Evolutionary conservation across 2,329 filamentous ascomycete species (phyloP).

Genomic region (Verticillium klebahnii): DNA sequence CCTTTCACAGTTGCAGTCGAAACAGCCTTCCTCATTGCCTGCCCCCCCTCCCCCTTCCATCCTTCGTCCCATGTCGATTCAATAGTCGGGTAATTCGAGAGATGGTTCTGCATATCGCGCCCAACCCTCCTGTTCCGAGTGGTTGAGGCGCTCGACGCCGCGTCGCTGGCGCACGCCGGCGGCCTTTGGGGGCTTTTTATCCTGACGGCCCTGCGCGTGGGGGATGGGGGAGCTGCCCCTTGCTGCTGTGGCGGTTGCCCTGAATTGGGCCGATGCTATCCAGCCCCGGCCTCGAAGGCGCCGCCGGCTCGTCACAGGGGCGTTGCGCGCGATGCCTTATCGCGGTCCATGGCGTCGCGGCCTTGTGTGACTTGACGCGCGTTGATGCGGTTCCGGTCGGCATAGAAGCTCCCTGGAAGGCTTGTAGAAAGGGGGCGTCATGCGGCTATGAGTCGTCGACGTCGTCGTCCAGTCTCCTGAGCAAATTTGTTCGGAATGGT

Average conservation of each 20-base stretch:
- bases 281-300: background rate
- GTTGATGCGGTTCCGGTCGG: background rate
- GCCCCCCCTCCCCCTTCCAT: background rate
- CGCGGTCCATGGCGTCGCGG: background rate
- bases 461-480: background rate
- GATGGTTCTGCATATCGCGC: conserved; percentile 1
- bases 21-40: background rate
- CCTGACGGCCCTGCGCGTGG: background rate
- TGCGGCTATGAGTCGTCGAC: background rate
- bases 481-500: background rate
- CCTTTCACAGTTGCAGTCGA: background rate
- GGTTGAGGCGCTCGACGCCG: background rate
- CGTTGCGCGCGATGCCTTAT: background rate
- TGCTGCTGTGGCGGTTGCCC: background rate
- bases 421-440: background rate
- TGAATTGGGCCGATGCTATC: background rate
- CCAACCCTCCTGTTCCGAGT: conserved; percentile 1
- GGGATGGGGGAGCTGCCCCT: background rate
- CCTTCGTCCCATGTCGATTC: background rate
- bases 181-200: background rate
- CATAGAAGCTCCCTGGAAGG: background rate
- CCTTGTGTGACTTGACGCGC: background rate
- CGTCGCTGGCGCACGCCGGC: background rate
- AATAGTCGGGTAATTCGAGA: background rate
- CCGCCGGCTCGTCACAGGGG: background rate